phyloP scores from a whole-genome alignment of 2,329 filamentous ascomycete genomes.

The Paecilomyces fulvus region DNA sequence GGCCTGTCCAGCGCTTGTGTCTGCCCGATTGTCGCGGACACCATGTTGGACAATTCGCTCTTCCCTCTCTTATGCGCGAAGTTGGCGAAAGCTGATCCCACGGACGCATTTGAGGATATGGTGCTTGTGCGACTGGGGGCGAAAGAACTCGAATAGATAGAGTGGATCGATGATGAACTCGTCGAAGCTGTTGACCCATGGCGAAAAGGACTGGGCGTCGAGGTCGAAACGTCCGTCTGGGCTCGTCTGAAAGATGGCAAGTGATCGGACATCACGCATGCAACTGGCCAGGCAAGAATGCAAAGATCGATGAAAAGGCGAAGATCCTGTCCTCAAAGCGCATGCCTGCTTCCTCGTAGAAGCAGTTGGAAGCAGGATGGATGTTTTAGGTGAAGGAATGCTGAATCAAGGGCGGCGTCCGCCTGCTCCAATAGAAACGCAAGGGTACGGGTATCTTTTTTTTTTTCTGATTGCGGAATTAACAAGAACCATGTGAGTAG shows the following conservation, averaged over 20 bases:
- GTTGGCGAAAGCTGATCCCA: constrained; percentile 40
- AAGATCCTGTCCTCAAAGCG: constrained; percentile 22
- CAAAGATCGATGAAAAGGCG: constrained; percentile 17
- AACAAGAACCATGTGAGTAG: not conserved
- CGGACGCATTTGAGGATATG: constrained; percentile 64
- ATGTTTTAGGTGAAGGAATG: constrained; percentile 5
- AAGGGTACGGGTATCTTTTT: not conserved
- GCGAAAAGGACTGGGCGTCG: constrained; percentile 40
- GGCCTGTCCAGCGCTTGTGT: constrained; percentile 14
- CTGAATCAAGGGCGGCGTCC: constrained; percentile 9
- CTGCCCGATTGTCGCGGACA: constrained; percentile 25
- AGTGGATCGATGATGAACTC: constrained; percentile 47
- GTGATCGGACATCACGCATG: constrained; percentile 32
- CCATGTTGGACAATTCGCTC: constrained; percentile 59
- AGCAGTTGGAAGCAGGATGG: constrained; percentile 4
- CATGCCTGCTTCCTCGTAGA: constrained; percentile 31
- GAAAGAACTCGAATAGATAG: constrained; percentile 40
- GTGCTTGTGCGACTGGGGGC: constrained; percentile 57
- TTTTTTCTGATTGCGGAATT: not conserved
- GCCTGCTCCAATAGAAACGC: not conserved
- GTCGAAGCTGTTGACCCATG: constrained; percentile 50
- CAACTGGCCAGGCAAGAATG: constrained; percentile 20
- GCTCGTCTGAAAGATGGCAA: constrained; percentile 27
- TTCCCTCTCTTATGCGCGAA: constrained; percentile 62
- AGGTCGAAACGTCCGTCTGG: constrained; percentile 32